Base-by-base conservation (phyloP, 352 stramenopile genomes). In the Peronospora destructor region DNA sequence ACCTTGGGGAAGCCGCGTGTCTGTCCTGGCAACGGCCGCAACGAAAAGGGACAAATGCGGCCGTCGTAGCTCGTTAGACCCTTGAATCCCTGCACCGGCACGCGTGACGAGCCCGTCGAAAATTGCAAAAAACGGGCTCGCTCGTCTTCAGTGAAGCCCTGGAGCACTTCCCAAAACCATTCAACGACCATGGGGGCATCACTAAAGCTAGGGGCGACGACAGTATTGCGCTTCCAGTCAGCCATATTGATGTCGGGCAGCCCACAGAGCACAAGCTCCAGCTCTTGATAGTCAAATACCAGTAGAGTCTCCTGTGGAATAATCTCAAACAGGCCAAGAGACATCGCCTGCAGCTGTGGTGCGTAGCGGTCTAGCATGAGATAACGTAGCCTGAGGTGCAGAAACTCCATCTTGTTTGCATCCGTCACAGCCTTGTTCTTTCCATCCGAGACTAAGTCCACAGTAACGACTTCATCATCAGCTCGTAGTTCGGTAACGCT, bases 231-330 rank as follows among this genome's bases (percentile, higher is more conserved):
- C 16, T 85, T 73, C 88, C 91, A 96, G 53, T 98, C 91, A 6
- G 47, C 65, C 7, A 97, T 53, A 55, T 97, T 85, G 38, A 97
- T 91, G 53, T 87, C 71, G 2, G 75, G 72, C n/a, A 96, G 48
- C 0, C 81, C 81, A 30, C 76, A 86, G n/a, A 91, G 60, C 33
- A 91, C 73, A 33, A 91, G 71, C 63, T 91, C 80, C 25, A 99
- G 71, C 67, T 99, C 95, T 65, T 98, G 95, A 64, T 98, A 98
- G 71, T 99, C 95, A 67, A 99, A 99, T 0, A 98, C 84, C 36
- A 96, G 93, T 21, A 99, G 68, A 7, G 97, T 80, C 45, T 96
- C 84, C 49, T 98, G 92, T 2, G 96, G 96, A 30, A 99, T 85
- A 6, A 98, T 87, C 60, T 98, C 95, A 61, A 98, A 98, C 52